Evolutionary conservation across 1,284 basidiomycete species (phyloP).

Genomic region (Leccinum griseonigrum): DNA sequence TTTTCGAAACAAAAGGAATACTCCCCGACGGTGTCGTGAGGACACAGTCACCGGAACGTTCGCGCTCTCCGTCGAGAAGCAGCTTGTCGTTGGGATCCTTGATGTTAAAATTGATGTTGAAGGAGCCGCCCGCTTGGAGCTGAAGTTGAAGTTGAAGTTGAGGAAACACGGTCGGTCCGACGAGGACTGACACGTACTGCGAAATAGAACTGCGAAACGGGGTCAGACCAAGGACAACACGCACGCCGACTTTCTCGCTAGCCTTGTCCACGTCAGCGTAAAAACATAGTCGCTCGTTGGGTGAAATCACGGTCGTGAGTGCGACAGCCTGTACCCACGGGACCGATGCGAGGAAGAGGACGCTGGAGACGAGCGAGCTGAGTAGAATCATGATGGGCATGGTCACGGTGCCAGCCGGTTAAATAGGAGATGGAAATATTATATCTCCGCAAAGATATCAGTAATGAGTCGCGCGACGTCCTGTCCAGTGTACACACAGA

Average conservation of each 20-base stretch:
- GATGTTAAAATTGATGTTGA: slow-evolving; percentile 95
- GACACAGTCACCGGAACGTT: slow-evolving; percentile 96
- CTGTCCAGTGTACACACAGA: background rate
- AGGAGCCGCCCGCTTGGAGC: slow-evolving; percentile 96
- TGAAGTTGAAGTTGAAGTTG: slow-evolving; percentile 38
- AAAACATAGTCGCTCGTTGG: slow-evolving; percentile 87
- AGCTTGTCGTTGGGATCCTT: slow-evolving; percentile 88
- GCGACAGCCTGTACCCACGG: slow-evolving; percentile 53
- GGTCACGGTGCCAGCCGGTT: slow-evolving; percentile 26
- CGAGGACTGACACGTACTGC: slow-evolving; percentile 46
- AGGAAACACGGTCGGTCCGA: slow-evolving; percentile 25
- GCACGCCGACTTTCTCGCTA: slow-evolving; percentile 88
- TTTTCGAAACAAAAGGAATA: slow-evolving; percentile 99
- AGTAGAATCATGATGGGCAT: slow-evolving; percentile 3
- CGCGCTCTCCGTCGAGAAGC: slow-evolving; percentile 81
- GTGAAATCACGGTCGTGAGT: slow-evolving; percentile 81
- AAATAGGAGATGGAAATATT: slow-evolving; percentile 15
- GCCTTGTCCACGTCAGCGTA: slow-evolving; percentile 94
- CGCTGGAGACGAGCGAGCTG: slow-evolving; percentile 16
- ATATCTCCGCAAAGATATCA: slow-evolving; percentile 8
- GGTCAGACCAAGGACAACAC: slow-evolving; percentile 5
- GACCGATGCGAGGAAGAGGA: slow-evolving; percentile 25
- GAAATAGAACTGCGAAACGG: slow-evolving; percentile 49
- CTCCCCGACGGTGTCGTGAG: slow-evolving; percentile 91
- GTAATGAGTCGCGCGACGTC: background rate